Evolutionary conservation across 805 yeast genomes (phyloP), one percentile per base, ranked within the genome.

Genomic region (Saccharomycopsis guyanensis): DNA sequence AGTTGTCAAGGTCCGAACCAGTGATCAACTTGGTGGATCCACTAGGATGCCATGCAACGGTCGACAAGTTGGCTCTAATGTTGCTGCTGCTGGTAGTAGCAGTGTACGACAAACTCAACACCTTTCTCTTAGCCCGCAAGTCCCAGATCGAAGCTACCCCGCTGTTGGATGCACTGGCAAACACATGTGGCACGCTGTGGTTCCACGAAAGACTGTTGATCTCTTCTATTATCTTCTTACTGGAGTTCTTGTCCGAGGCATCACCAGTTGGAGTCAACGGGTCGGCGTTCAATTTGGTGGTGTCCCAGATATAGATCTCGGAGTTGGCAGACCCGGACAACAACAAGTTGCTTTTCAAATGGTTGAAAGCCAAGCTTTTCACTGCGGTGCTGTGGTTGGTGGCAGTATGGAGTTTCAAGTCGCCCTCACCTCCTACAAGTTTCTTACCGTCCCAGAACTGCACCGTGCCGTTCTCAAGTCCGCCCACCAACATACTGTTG

Each of bases 61-160:
- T 74, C 31, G 94, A 78, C 42, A 91, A 73, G 46, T 81, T 82
- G 20, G 88, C 82, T 58, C 82, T 75, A 38, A 71, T 73, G 38
- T 58, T 53, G 32, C 49, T 42, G 24, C 69, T 61, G 13, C 68
- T 65, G 3, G 70, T 62, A 10, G 76, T 66, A 5, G 82, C 78
- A 19, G 80, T 69, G 63, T 86, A 86, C 47, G 79, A 75, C 60
- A 93, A 72, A 62, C 87, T 96, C 51, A 93, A 68, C 20, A 91
- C 95, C 65, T 91, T 97, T 58, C 86, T 77, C 60, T 81, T 82
- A 35, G 88, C 79, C 59, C 84, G 85, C 54, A 89, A 70, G 65
- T 93, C 97, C 97, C 97, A 93, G 54, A 93, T 81, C 1, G 96
- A 82, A 2, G 96, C 81, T 61, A 78, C 84, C 13, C 95, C 94